Evolutionary conservation across 2,329 filamentous ascomycete species (phyloP), one percentile per base, ranked within the genome.

Genomic region (Fusarium falciforme): DNA sequence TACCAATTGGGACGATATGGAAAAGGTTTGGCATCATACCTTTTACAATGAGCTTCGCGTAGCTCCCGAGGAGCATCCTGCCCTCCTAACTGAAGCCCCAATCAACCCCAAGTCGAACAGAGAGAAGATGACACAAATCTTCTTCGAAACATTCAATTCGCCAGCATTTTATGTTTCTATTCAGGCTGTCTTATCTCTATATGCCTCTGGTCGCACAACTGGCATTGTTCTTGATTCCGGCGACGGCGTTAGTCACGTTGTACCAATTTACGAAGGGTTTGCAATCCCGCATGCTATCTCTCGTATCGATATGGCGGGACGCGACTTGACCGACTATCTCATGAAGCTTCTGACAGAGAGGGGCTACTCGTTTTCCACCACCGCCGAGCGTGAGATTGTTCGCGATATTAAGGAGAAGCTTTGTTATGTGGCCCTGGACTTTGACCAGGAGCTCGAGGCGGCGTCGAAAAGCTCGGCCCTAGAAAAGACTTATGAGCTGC

Each of bases 391-490:
- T 87, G 96, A 98, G 97, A 99, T 98, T 85, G 96, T 98, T 84
- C 96, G 96, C 90, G 96, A 99, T 87, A 98, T 99, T 91, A 99
- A 99, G 93, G 96, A 99, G 93, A 99, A 98, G 93, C 95, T 99
- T 83, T 99, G 96, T 93, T 99, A 99, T 89, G 96, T 98, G 84
- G 96, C 96, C 79, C 94, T 99, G 80, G 96, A 99, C 91, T 98
- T 99, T 83, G 96, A 99, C 91, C 96, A 99, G 91, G 96, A 99
- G 90, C 98, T 99, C 86, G 96, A 99, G 92, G 98, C 96, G 80
- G 96, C 96, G 81, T 95, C 95, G 85, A 96, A 99, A 92, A 97
- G 94, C 89, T 98, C 96, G 85, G 95, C 90, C 89, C 90, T 99
- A 86, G 96, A 99, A 94, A 98, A 98, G 93, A 98, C 96, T 63